These are phyloP conservation scores for Debaryomyces coudertii DNA, from an alignment of 1,139 yeast genomes.

Conservation along the genomic window DNA sequence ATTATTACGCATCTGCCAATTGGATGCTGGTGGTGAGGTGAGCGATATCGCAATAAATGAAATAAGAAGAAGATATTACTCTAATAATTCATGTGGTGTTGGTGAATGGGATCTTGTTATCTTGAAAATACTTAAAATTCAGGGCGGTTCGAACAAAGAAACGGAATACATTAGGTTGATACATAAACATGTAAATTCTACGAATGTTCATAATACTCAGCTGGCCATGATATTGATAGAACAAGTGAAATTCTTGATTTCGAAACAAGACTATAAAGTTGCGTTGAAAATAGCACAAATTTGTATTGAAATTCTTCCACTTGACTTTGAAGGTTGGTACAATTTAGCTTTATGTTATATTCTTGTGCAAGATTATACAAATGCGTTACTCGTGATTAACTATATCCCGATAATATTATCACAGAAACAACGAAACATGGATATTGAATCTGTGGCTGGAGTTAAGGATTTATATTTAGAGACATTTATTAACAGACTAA, in stretches of 20 bases:
- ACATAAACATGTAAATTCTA: slow-evolving; percentile 24
- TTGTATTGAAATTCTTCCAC: slow-evolving; percentile 38
- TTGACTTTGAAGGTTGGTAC: slow-evolving; percentile 49
- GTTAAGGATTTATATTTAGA: slow-evolving; percentile 34
- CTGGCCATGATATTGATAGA: slow-evolving; percentile 41
- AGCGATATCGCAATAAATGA: slow-evolving; percentile 26
- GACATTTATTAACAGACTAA: slow-evolving; percentile 29
- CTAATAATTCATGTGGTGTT: slow-evolving; percentile 6
- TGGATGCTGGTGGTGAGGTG: slow-evolving; percentile 24
- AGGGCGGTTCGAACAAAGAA: slow-evolving; percentile 31
- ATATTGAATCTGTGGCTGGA: slow-evolving; percentile 30
- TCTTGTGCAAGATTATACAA: slow-evolving; percentile 30
- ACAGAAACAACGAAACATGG: slow-evolving; percentile 17
- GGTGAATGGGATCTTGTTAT: slow-evolving; percentile 36
- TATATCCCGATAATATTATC: slow-evolving; percentile 35
- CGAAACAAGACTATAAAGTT: slow-evolving; percentile 27
- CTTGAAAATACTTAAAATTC: slow-evolving; percentile 32
- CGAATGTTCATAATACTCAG: slow-evolving; percentile 31
- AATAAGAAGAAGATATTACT: slow-evolving; percentile 21
- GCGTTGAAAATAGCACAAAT: slow-evolving; percentile 38
- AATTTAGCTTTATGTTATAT: slow-evolving; percentile 39
- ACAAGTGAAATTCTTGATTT: slow-evolving; percentile 42
- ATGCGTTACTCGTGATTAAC: slow-evolving; percentile 40
- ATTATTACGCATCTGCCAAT: slow-evolving; percentile 27
- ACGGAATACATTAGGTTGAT: slow-evolving; percentile 30